Percentiles rank a stretch among this genome's conserved stretches.
These are phyloP conservation scores for Flaveria ramosissima DNA, from an alignment of 129 eudicot genomes.

Conservation along the genomic window DNA sequence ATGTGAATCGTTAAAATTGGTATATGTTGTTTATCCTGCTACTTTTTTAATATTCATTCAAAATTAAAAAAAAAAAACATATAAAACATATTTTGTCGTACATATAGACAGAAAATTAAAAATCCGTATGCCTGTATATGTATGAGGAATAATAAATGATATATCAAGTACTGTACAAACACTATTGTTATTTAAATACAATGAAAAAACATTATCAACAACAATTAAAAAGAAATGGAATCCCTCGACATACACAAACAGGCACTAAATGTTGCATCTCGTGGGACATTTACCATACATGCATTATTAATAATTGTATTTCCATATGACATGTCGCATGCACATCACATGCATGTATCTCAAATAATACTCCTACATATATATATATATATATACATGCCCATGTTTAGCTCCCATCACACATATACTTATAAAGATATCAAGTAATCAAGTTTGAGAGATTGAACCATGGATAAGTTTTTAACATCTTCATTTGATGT, in stretches of 20 bases:
- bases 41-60: too few relatives aligned
- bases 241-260: slow-evolving; percentile 31
- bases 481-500: slow-evolving; percentile 34
- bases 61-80: too few relatives aligned
- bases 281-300: slow-evolving; percentile 20
- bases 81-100: neutral
- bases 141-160: neutral
- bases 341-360: slow-evolving; percentile 32
- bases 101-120: neutral
- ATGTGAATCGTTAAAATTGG: too few relatives aligned
- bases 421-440: neutral
- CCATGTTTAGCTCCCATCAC: slow-evolving; percentile 14
- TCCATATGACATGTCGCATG: slow-evolving; percentile 6
- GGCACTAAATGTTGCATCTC: slow-evolving; percentile 19
- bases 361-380: slow-evolving; percentile 15
- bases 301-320: slow-evolving; percentile 1
- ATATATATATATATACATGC: neutral
- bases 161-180: neutral
- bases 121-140: neutral
- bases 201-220: neutral
- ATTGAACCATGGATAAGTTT: slow-evolving; percentile 18
- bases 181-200: neutral
- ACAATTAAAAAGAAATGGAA: slow-evolving; percentile 21
- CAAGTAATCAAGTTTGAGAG: neutral
- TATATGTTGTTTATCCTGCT: too few relatives aligned